Evolutionary conservation across 176 grass and related monocot species (phyloP), one percentile per base, ranked within the genome.

Genomic region (Avena atlantica): DNA sequence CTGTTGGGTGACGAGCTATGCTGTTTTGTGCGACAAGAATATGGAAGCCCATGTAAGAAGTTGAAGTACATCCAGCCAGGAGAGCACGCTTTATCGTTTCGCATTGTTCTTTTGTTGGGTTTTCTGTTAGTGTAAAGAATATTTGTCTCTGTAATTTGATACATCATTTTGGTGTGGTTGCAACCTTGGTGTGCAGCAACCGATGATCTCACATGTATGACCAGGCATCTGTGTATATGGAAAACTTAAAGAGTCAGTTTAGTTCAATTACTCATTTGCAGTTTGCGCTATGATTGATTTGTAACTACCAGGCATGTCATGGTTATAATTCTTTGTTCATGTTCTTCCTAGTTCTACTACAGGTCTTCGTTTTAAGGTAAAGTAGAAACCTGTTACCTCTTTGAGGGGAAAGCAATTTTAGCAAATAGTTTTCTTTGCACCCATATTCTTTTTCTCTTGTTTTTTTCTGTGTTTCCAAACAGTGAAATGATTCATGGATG

Each of bases 161-260:
- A 44, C 40, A 31, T 84, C 70, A 74, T 87, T 90, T 84, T 87
- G 74, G 19, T 66, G 65, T 51, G 47, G 44, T 49, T 73, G 84
- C 44, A 56, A 55, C 14, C 48, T 78, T 72, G 25, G 25, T 29
- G 27, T 86, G 61, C 40, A 9, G 61, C 60, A 70, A 63, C 31
- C 1, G 58, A 23, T 5, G 16, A 64, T 72, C 51, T 86, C 51
- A 12, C 52, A 24, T 83, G 71, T 68, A 53, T 81, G 19, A 12
- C 70, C 50, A 86, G 57, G 2, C 83, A 73, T 19, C 10, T 82
- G 64, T 90, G 65, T 74, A 87, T 90, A 82, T 90, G 60, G 29
- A 67, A 27, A 69, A n/a, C 24, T 47, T 14, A 74, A 74, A 78
- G 47, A 45, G n/a, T 36, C 40, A 10, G 29, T 69, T 71, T 78